phyloP scores from a whole-genome alignment of 768 basidiomycete genomes.

The Termitomyces sp. region DNA sequence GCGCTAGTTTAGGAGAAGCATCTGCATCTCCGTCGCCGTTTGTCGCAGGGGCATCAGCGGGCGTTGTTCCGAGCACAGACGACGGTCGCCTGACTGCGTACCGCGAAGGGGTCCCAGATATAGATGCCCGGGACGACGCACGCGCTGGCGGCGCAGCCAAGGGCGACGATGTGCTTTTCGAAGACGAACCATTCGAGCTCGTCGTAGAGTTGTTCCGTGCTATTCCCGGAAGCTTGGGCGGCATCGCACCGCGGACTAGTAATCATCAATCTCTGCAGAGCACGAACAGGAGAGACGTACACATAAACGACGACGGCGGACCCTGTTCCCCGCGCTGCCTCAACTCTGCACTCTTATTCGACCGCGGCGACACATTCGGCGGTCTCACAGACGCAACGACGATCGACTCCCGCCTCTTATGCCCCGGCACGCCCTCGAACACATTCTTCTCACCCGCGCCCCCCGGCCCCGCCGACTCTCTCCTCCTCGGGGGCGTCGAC shows the following conservation, averaged over 20 bases:
- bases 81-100: constrained; percentile 10
- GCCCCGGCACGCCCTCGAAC: constrained; percentile 81
- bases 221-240: constrained; percentile 36
- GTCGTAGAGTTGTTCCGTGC: constrained; percentile 42
- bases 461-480: constrained; percentile 27
- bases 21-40: not conserved
- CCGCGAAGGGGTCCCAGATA: constrained; percentile 18
- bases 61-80: constrained; percentile 26
- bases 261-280: not conserved
- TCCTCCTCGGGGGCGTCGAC: constrained; percentile 34
- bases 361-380: constrained; percentile 61
- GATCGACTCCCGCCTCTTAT: constrained; percentile 74
- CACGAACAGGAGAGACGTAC: constrained; percentile 34
- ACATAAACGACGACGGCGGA: constrained; percentile 66
- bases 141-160: not conserved
- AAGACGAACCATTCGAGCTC: constrained; percentile 18
- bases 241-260: constrained; percentile 45
- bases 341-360: constrained; percentile 76
- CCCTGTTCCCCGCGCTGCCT: constrained; percentile 54
- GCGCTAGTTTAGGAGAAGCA: constrained; percentile 10
- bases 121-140: constrained; percentile 24
- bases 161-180: not conserved
- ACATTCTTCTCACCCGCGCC: constrained; percentile 26
- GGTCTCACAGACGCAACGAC: constrained; percentile 61
- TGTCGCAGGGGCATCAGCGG: constrained; percentile 16